A percentile compares a stretch with the other conserved stretches of the same genome.
Evolutionary conservation across 495 filamentous ascomycete genomes (phyloP).

Genomic region (Podospora sp.): DNA sequence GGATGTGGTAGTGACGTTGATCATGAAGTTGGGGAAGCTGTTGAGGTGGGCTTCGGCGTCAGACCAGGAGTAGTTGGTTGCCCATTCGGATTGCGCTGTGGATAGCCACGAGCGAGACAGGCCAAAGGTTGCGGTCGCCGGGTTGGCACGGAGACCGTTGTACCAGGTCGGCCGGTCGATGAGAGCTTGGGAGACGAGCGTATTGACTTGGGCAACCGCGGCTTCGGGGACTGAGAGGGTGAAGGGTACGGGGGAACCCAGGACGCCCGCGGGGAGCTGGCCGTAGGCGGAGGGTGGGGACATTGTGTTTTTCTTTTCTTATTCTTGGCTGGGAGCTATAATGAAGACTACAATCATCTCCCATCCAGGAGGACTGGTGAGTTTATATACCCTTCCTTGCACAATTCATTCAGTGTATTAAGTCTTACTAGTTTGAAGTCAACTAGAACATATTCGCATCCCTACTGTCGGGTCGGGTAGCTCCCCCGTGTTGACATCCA

Average conservation of each 20-base stretch:
- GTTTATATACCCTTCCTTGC: not conserved
- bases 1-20: constrained; percentile 48
- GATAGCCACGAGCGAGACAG: constrained; percentile 60
- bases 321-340: too few relatives aligned
- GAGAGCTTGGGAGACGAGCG: constrained; percentile 16
- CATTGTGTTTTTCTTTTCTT: too few relatives aligned
- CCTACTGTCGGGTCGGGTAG: not conserved
- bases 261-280: constrained; percentile 17
- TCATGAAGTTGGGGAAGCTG: constrained; percentile 63
- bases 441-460: too few relatives aligned
- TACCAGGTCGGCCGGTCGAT: constrained; percentile 23
- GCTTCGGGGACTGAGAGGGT: constrained; percentile 16
- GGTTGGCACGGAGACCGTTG: constrained; percentile 21
- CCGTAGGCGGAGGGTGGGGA: constrained; percentile 6
- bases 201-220: constrained; percentile 3
- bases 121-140: constrained; percentile 47
- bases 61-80: constrained; percentile 52
- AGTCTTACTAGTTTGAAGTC: too few relatives aligned
- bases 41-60: constrained; percentile 60
- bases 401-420: too few relatives aligned
- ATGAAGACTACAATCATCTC: too few relatives aligned
- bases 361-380: not conserved
- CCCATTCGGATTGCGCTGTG: constrained; percentile 57
- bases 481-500: not conserved
- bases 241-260: constrained; percentile 20